Evolutionary conservation across 2,329 filamentous ascomycete species (phyloP).

Genomic region (Phaeosphaeria sp.): DNA sequence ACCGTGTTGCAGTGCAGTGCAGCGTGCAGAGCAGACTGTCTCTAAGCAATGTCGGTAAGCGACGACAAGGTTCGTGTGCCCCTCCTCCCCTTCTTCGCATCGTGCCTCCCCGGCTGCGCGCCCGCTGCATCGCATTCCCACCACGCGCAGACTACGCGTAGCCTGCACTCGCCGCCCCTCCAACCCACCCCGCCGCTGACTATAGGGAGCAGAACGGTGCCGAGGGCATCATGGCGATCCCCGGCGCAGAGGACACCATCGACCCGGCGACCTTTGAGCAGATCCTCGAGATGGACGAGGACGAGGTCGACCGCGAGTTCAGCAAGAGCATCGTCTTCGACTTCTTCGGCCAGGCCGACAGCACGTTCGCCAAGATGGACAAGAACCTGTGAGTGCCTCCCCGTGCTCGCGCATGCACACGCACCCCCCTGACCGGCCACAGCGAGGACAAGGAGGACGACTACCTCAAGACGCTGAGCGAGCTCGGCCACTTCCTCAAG

Average conservation of each 20-base stretch:
- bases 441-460: constrained; percentile 67
- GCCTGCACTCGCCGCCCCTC: neutral
- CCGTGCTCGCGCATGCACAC: constrained; percentile 1
- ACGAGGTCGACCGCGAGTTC: constrained; percentile 84
- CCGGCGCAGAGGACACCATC: constrained; percentile 76
- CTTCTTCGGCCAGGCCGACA: constrained; percentile 90
- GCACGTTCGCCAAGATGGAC: constrained; percentile 88
- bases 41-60: constrained; percentile 42
- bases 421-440: constrained; percentile 19
- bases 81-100: constrained; percentile 29
- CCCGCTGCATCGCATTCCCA: constrained; percentile 17
- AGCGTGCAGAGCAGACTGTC: constrained; percentile 10
- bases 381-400: constrained; percentile 74
- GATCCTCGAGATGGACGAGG: constrained; percentile 98
- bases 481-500: constrained; percentile 94
- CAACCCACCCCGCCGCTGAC: constrained; percentile 5
- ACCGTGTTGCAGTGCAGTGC: constrained; percentile 9
- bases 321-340: constrained; percentile 86
- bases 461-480: constrained; percentile 73
- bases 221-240: constrained; percentile 52
- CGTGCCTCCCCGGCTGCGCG: constrained; percentile 15
- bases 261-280: constrained; percentile 85
- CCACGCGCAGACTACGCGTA: constrained; percentile 1
- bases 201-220: constrained; percentile 28
- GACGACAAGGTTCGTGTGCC: constrained; percentile 48